These are phyloP conservation scores for Gossypium lobatum DNA, from an alignment of 441 rosid species.

Conservation along the genomic window DNA sequence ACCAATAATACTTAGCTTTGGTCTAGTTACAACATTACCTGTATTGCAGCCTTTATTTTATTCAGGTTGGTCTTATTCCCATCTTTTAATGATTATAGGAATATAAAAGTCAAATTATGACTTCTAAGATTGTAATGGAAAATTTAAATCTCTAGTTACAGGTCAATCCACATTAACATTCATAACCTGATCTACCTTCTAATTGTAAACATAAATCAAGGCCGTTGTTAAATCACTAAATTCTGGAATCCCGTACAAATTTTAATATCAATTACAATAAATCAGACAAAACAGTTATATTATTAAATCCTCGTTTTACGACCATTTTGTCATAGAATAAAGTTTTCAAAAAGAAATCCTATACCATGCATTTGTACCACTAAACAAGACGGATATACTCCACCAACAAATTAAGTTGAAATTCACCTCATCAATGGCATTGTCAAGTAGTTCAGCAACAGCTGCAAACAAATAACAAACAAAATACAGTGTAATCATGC, in stretches of 20 bases:
- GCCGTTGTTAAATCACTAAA: neutral
- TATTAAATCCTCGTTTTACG: neutral
- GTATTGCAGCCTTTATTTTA: neutral
- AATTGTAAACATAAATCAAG: neutral
- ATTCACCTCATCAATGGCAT: conserved; percentile 92
- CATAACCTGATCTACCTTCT: neutral
- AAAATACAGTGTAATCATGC: conserved; percentile 5
- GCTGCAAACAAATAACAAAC: conserved; percentile 49
- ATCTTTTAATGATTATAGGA: neutral
- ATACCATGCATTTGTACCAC: neutral
- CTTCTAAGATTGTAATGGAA: conserved; percentile 3
- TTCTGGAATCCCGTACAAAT: neutral
- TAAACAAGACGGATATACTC: conserved; percentile 7
- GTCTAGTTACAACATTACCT: neutral
- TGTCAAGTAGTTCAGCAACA: conserved; percentile 90
- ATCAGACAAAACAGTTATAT: neutral
- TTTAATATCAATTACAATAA: neutral
- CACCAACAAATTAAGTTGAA: conserved; percentile 8
- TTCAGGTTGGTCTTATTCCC: neutral
- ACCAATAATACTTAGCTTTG: neutral
- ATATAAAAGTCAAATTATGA: neutral
- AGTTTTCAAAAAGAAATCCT: neutral
- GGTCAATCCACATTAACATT: neutral
- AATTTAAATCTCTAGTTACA: neutral
- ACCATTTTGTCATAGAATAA: neutral